Conservation (phyloP, 2,329 filamentous ascomycete genomes). For the Capronia americana region DNA sequence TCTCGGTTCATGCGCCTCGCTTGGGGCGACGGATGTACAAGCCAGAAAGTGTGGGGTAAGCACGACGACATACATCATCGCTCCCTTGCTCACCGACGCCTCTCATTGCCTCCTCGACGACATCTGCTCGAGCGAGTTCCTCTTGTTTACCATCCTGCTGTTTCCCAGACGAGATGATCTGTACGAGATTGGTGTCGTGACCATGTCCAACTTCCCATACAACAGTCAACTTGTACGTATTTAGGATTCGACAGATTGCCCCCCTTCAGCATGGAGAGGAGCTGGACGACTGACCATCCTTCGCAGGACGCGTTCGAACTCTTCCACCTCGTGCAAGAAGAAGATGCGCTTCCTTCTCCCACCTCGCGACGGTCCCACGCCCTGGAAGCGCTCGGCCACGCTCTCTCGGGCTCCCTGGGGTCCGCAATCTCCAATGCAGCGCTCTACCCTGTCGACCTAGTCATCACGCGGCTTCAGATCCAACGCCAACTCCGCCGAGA, state of each 20-base stretch:
- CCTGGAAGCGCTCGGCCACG: conserved; percentile 76
- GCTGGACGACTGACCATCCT: not conserved
- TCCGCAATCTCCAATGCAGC: conserved; percentile 78
- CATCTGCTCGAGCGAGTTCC: not conserved
- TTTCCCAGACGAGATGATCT: conserved; percentile 18
- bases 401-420: conserved; percentile 77
- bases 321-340: conserved; percentile 50
- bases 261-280: not conserved
- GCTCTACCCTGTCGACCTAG: conserved; percentile 81
- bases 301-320: conserved; percentile 52
- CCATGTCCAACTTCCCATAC: conserved; percentile 34
- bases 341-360: conserved; percentile 31
- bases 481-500: conserved; percentile 65
- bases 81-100: conserved; percentile 16
- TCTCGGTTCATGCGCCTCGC: not conserved
- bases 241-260: not conserved
- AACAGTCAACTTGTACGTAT: conserved; percentile 37
- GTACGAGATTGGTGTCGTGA: conserved; percentile 4
- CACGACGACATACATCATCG: conserved; percentile 19
- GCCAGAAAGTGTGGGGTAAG: conserved; percentile 26
- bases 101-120: conserved; percentile 3
- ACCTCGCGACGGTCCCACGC: conserved; percentile 56
- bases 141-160: not conserved
- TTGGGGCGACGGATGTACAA: not conserved
- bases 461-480: conserved; percentile 81